Conservation (phyloP, 2,329 filamentous ascomycete genomes). For the Alternaria sp. region DNA sequence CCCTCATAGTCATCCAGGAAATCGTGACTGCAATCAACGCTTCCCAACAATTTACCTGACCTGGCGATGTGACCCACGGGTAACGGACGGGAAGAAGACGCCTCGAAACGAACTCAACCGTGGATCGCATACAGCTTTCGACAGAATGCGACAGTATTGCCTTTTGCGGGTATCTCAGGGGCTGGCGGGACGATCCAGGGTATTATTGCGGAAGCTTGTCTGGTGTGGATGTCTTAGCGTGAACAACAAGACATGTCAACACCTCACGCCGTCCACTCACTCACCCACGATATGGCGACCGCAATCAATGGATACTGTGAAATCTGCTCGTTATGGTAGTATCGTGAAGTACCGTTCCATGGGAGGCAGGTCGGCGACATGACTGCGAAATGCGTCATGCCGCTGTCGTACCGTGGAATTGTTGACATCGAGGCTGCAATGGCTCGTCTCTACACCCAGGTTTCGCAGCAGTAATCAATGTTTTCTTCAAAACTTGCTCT, state of each 20-base stretch:
- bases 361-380: slow-evolving; percentile 3
- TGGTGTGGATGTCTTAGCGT: slow-evolving; percentile 5
- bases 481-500: neutral
- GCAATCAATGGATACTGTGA: slow-evolving; percentile 1
- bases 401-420: slow-evolving; percentile 11
- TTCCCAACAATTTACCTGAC: neutral
- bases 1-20: neutral
- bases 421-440: slow-evolving; percentile 7
- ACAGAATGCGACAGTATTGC: neutral
- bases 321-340: slow-evolving; percentile 3
- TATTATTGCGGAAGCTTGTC: slow-evolving; percentile 1
- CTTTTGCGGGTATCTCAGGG: neutral
- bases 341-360: neutral
- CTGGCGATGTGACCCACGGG: neutral
- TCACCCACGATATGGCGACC: slow-evolving; percentile 6
- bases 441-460: neutral
- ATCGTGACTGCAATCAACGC: neutral
- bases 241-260: slow-evolving; percentile 6
- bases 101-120: neutral
- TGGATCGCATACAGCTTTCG: neutral
- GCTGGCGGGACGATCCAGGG: slow-evolving; percentile 7
- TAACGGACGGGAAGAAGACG: neutral
- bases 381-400: slow-evolving; percentile 9
- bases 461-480: slow-evolving; percentile 8
- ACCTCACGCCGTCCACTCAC: slow-evolving; percentile 1